Conservation (phyloP, 768 basidiomycete genomes). For the Multifurca ochricompacta region DNA sequence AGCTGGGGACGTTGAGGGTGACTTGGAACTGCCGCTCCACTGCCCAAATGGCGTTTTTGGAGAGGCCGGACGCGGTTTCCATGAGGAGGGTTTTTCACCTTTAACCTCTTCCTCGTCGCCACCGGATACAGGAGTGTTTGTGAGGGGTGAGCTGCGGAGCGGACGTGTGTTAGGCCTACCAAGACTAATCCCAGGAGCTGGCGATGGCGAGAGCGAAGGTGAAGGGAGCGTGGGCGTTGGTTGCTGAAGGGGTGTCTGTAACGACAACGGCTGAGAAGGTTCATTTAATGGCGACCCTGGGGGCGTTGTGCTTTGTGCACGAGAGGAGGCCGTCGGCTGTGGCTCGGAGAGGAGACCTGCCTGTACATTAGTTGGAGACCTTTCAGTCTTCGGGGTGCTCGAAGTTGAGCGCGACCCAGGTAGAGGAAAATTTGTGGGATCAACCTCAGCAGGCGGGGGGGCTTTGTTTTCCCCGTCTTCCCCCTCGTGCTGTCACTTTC, state of each 20-base stretch:
- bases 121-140: slow-evolving; percentile 38
- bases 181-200: slow-evolving; percentile 43
- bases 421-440: slow-evolving; percentile 29
- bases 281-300: slow-evolving; percentile 53
- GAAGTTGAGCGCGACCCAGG: slow-evolving; percentile 46
- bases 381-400: slow-evolving; percentile 49
- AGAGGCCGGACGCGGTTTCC: slow-evolving; percentile 33
- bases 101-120: slow-evolving; percentile 38
- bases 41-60: slow-evolving; percentile 34
- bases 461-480: slow-evolving; percentile 2
- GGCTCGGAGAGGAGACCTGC: slow-evolving; percentile 29
- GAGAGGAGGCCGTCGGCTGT: slow-evolving; percentile 14
- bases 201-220: slow-evolving; percentile 30
- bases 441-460: background rate
- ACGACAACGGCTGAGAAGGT: too few relatives aligned
- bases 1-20: slow-evolving; percentile 1
- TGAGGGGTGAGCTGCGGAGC: slow-evolving; percentile 68
- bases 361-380: slow-evolving; percentile 35
- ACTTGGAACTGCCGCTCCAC: background rate
- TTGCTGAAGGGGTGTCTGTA: slow-evolving; percentile 20
- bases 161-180: slow-evolving; percentile 61
- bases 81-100: slow-evolving; percentile 23
- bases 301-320: slow-evolving; percentile 51
- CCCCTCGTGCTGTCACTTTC: slow-evolving; percentile 25
- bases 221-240: slow-evolving; percentile 28